Conservation (phyloP, 345 rosid genomes). For the Nephelium lappaceum region DNA sequence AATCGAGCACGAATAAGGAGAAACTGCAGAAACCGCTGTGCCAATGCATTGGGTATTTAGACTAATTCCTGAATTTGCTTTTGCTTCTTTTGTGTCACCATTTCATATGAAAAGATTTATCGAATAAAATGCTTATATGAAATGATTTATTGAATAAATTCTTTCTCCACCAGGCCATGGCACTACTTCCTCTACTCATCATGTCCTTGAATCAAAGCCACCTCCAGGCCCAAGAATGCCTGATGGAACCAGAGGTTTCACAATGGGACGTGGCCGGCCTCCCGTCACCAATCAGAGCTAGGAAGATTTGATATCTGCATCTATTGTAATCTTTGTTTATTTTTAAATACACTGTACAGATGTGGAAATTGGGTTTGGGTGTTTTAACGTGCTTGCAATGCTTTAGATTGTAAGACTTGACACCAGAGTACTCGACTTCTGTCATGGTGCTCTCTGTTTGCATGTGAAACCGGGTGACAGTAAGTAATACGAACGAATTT, state of each 20-base stretch:
- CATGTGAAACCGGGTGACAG: background rate
- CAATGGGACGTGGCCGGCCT: conserved; percentile 88
- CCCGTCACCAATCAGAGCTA: conserved; percentile 27
- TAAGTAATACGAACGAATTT: background rate
- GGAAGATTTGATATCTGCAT: conserved; percentile 19
- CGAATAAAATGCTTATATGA: background rate
- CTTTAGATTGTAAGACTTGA: background rate
- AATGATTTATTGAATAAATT: background rate
- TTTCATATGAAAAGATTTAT: background rate
- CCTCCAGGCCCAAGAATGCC: conserved; percentile 99
- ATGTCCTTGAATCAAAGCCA: conserved; percentile 61
- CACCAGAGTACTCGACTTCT: background rate
- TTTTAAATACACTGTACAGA: conserved; percentile 9
- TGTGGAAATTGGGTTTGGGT: conserved; percentile 19
- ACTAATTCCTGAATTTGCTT: background rate
- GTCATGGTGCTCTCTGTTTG: background rate
- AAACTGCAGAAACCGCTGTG: conserved; percentile 47
- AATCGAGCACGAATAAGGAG: conserved; percentile 56
- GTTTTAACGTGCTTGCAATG: background rate
- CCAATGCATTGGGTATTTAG: conserved; percentile 50
- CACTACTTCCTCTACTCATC: conserved; percentile 45
- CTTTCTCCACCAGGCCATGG: conserved; percentile 60
- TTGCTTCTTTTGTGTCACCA: background rate
- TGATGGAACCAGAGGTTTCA: conserved; percentile 93
- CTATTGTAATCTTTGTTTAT: conserved; percentile 21